phyloP scores from a whole-genome alignment of 495 filamentous ascomycete species.

The Annulohypoxylon stygium region DNA sequence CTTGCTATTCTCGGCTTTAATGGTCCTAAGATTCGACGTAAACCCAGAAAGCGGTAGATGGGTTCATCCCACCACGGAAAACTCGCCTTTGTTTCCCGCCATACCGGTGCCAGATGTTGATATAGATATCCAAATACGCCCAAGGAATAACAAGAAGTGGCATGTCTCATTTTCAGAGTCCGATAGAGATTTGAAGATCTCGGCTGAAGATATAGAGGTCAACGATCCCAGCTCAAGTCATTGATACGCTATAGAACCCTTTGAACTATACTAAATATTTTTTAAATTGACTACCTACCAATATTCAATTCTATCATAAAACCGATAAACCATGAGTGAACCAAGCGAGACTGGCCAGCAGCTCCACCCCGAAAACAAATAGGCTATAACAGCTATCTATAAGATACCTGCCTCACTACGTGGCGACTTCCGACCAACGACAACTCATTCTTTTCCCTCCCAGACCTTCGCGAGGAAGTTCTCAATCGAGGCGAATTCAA shows the following conservation, averaged over 20 bases:
- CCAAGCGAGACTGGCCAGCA: no score
- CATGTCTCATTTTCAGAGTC: neutral
- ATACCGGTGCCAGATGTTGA: neutral
- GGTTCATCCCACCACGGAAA: neutral
- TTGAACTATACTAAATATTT: neutral
- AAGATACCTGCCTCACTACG: neutral
- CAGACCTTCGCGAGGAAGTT: constrained; percentile 64
- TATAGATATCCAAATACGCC: neutral
- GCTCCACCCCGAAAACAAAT: neutral
- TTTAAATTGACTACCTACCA: neutral
- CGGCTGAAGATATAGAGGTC: neutral
- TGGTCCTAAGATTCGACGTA: constrained; percentile 54
- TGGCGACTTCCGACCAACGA: neutral
- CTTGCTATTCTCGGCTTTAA: constrained; percentile 54
- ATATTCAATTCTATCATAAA: no score
- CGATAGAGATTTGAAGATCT: neutral
- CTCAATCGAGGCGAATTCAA: constrained; percentile 61
- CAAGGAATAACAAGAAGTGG: constrained; percentile 3
- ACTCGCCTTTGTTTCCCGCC: neutral
- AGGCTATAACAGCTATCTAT: neutral
- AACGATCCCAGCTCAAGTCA: neutral
- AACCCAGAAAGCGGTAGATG: neutral
- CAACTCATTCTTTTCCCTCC: constrained; percentile 52
- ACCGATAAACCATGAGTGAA: no score
- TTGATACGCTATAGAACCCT: neutral